Conservation (phyloP, 1,284 basidiomycete genomes). For the Ustilago nuda region DNA sequence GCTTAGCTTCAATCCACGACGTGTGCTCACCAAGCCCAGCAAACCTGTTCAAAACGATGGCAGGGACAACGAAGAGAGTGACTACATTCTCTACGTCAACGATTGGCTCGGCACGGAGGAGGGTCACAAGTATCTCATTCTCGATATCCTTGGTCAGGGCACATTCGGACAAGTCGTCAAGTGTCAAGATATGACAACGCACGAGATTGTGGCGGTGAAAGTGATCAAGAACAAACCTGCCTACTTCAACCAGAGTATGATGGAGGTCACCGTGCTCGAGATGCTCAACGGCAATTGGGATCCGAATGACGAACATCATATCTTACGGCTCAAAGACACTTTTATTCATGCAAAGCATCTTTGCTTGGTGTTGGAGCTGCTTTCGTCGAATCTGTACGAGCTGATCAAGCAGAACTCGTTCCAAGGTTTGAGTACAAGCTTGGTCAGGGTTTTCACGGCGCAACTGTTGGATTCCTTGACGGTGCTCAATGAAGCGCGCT, state of each 20-base stretch:
- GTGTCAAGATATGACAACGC: conserved; percentile 99
- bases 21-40: conserved; percentile 68
- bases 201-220: conserved; percentile 98
- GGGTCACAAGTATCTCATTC: conserved; percentile 86
- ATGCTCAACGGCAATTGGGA: conserved; percentile 74
- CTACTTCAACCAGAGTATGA: conserved; percentile 99
- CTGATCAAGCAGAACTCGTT: conserved; percentile 99
- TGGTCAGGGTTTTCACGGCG: conserved; percentile 97
- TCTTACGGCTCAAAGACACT: conserved; percentile 91
- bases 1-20: conserved; percentile 67
- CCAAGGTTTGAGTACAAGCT: conserved; percentile 92
- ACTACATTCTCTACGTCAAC: conserved; percentile 69
- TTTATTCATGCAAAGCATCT: conserved; percentile 97
- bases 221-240: conserved; percentile 99
- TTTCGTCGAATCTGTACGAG: conserved; percentile 98
- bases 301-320: conserved; percentile 94
- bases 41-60: conserved; percentile 68
- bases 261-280: conserved; percentile 98
- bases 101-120: conserved; percentile 68
- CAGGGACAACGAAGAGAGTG: conserved; percentile 68
- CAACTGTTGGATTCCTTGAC: conserved; percentile 92
- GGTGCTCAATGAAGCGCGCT: conserved; percentile 90
- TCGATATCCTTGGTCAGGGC: conserved; percentile 97
- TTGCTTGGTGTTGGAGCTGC: conserved; percentile 95
- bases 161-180: conserved; percentile 99